A percentile compares a stretch with the other conserved stretches of the same genome.
These are phyloP conservation scores for Blastomyces parvus DNA, from an alignment of 2,329 filamentous ascomycete species.

Conservation along the genomic window DNA sequence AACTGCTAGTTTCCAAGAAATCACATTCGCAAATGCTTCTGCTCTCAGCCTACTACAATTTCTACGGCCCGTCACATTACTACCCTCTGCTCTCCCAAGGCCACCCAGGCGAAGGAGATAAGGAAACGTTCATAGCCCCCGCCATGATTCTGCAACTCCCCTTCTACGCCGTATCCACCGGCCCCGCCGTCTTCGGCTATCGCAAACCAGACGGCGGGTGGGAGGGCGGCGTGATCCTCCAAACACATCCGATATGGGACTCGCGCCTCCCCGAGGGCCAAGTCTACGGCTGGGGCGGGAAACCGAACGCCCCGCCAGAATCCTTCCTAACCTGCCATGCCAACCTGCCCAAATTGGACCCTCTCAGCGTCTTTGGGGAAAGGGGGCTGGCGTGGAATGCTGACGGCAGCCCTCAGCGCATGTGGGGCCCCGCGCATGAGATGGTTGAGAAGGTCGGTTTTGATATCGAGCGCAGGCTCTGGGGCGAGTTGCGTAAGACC, in stretches of 20 bases:
- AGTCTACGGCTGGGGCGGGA: constrained; percentile 14
- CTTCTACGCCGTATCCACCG: constrained; percentile 17
- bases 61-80: constrained; percentile 44
- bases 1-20: constrained; percentile 42
- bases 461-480: constrained; percentile 32
- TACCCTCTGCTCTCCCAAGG: constrained; percentile 37
- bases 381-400: constrained; percentile 30
- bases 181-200: constrained; percentile 16
- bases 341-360: constrained; percentile 36
- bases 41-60: constrained; percentile 48
- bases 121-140: constrained; percentile 16
- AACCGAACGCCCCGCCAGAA: constrained; percentile 17
- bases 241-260: constrained; percentile 31
- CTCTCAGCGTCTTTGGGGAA: constrained; percentile 30
- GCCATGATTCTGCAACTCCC: constrained; percentile 14
- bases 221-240: constrained; percentile 17
- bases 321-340: constrained; percentile 32
- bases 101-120: constrained; percentile 18
- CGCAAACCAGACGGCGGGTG: constrained; percentile 11
- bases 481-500: constrained; percentile 34
- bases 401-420: constrained; percentile 29
- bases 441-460: constrained; percentile 30
- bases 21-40: constrained; percentile 40
- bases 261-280: constrained; percentile 18
- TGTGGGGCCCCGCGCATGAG: constrained; percentile 29